Evolutionary conservation across 805 yeast species (phyloP).

Genomic region (Pichia paraexigua): DNA sequence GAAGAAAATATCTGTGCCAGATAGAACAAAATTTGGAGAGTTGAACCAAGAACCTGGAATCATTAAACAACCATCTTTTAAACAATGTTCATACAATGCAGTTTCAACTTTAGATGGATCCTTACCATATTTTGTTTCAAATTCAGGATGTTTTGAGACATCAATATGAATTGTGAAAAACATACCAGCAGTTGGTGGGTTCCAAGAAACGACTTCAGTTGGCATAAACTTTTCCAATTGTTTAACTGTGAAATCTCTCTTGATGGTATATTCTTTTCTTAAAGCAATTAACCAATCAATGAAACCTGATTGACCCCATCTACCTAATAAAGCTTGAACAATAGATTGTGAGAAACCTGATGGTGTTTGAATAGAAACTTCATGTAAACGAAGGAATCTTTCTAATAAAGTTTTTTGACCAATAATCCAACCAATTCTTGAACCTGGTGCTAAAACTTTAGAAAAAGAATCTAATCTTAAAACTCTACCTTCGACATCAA

Average conservation of each 20-base stretch:
- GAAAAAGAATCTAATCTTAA: constrained; percentile 85
- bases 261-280: constrained; percentile 74
- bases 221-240: constrained; percentile 58
- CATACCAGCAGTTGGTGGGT: constrained; percentile 81
- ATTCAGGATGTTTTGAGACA: constrained; percentile 74
- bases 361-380: constrained; percentile 73
- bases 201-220: constrained; percentile 31
- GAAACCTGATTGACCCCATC: constrained; percentile 90
- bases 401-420: constrained; percentile 60
- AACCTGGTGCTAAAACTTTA: constrained; percentile 87
- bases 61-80: constrained; percentile 57
- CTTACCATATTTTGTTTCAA: constrained; percentile 41
- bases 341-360: constrained; percentile 74
- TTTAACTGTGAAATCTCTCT: constrained; percentile 83
- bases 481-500: constrained; percentile 86
- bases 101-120: constrained; percentile 61
- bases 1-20: constrained; percentile 55
- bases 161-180: constrained; percentile 70
- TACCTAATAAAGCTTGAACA: constrained; percentile 59
- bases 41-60: constrained; percentile 83
- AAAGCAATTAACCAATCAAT: constrained; percentile 81
- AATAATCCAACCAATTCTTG: constrained; percentile 83
- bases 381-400: constrained; percentile 63
- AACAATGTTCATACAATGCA: constrained; percentile 52
- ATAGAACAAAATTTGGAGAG: constrained; percentile 38